Percentiles rank a stretch among this genome's conserved stretches.
phyloP scores from a whole-genome alignment of 495 filamentous ascomycete species.

The Acidomyces sp. region DNA sequence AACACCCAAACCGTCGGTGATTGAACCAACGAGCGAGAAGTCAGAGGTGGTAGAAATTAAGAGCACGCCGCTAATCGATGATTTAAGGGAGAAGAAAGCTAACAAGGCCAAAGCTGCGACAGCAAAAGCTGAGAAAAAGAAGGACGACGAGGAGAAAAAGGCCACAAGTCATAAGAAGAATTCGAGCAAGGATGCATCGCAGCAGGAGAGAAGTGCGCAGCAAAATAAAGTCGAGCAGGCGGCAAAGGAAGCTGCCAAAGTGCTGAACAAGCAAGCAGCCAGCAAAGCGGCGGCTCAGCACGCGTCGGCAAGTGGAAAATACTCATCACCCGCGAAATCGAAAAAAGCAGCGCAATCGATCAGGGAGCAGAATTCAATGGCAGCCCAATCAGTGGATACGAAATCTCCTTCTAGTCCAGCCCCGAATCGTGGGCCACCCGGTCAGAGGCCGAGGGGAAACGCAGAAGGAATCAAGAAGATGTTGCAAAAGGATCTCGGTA shows the following conservation, averaged over 20 bases:
- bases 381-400: neutral
- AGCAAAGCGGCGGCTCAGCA: conserved; percentile 23
- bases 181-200: conserved; percentile 23
- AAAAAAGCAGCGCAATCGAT: conserved; percentile 16
- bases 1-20: conserved; percentile 39
- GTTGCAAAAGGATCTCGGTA: conserved; percentile 76
- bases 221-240: conserved; percentile 42
- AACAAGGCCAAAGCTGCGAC: conserved; percentile 57
- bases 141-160: conserved; percentile 40
- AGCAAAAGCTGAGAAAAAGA: conserved; percentile 37
- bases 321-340: conserved; percentile 20
- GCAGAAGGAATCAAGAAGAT: conserved; percentile 69
- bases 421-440: conserved; percentile 7
- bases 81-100: conserved; percentile 78
- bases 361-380: conserved; percentile 6
- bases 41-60: conserved; percentile 37
- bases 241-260: conserved; percentile 63
- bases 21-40: conserved; percentile 37
- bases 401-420: conserved; percentile 8
- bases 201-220: conserved; percentile 28
- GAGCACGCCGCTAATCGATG: conserved; percentile 82
- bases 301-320: conserved; percentile 13
- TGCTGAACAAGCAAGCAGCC: conserved; percentile 54
- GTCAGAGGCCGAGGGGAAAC: conserved; percentile 44
- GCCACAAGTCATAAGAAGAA: conserved; percentile 21